Evolutionary conservation across 108 stramenopile species (phyloP).

Genomic region (Tribonema minus): DNA sequence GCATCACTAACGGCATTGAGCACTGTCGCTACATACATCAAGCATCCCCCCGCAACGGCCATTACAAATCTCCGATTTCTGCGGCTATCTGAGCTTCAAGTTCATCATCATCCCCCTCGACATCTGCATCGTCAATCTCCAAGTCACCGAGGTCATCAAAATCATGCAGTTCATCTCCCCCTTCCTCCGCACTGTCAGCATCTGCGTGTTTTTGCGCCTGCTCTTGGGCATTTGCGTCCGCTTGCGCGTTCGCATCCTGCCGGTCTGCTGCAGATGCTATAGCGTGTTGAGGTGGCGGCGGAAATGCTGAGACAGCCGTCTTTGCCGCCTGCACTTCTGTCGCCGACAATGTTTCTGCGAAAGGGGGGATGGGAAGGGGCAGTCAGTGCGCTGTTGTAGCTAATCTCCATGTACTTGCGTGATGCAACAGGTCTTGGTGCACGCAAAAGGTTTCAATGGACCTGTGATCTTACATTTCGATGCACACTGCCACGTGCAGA

Average conservation of each 20-base stretch:
- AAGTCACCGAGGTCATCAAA: not conserved
- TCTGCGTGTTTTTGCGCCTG: not conserved
- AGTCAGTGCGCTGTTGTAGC: too few species aligned
- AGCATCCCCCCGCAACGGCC: not conserved
- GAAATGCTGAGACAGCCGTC: too few species aligned
- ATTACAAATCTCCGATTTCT: not conserved
- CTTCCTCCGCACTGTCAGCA: not conserved
- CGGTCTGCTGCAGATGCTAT: too few species aligned
- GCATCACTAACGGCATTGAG: not conserved
- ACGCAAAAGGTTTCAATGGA: too few species aligned
- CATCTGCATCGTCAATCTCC: not conserved
- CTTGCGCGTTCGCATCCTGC: not conserved
- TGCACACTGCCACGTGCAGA: too few species aligned
- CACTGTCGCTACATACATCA: not conserved
- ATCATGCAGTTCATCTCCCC: not conserved
- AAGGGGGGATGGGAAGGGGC: too few species aligned
- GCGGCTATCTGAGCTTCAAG: not conserved
- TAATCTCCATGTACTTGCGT: too few species aligned
- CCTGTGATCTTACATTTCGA: too few species aligned
- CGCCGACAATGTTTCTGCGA: too few species aligned
- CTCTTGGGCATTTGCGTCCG: not conserved
- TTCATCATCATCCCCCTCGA: not conserved
- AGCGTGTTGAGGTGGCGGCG: too few species aligned
- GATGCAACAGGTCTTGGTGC: too few species aligned
- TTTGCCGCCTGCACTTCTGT: too few species aligned